A percentile compares a stretch with the other conserved stretches of the same genome.
These are phyloP conservation scores for Cyberlindnera nakhonratchasimensis DNA, from an alignment of 805 yeast species.

Conservation along the genomic window DNA sequence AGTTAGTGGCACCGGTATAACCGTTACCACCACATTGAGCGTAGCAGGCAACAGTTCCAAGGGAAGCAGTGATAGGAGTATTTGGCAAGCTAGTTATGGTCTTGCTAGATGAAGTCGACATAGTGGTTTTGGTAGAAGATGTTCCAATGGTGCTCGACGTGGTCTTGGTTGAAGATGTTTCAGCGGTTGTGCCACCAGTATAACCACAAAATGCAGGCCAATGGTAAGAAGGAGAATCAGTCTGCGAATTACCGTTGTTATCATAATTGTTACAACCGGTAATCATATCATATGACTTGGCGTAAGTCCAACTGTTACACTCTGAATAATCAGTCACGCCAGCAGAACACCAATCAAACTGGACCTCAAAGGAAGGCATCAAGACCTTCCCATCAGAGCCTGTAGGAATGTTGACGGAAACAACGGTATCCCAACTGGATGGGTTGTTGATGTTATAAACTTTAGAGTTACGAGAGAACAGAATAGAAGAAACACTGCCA, in stretches of 20 bases:
- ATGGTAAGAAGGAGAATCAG: constrained; percentile 21
- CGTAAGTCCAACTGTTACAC: constrained; percentile 22
- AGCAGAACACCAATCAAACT: constrained; percentile 28
- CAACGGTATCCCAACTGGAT: constrained; percentile 12
- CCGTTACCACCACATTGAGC: constrained; percentile 22
- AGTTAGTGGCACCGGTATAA: constrained; percentile 11
- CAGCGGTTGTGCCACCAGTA: not conserved
- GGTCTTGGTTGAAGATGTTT: constrained; percentile 1
- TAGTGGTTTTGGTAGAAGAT: too few relatives aligned
- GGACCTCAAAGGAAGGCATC: constrained; percentile 21
- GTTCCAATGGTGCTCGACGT: too few relatives aligned
- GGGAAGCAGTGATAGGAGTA: not conserved
- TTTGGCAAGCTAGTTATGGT: too few relatives aligned
- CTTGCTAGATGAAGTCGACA: too few relatives aligned
- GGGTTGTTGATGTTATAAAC: constrained; percentile 10
- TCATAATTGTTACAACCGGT: constrained; percentile 24
- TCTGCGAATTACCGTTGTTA: constrained; percentile 21
- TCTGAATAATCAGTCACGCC: constrained; percentile 21
- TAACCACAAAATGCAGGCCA: constrained; percentile 26
- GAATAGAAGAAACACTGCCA: constrained; percentile 12
- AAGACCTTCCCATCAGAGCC: constrained; percentile 7
- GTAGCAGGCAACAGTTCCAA: constrained; percentile 1
- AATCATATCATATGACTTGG: constrained; percentile 22
- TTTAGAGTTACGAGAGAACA: constrained; percentile 14
- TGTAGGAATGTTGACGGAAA: constrained; percentile 2